Evolutionary conservation across 1,284 basidiomycete species (phyloP), one percentile per base, ranked within the genome.

Genomic region (Phaffia rhodozyma): DNA sequence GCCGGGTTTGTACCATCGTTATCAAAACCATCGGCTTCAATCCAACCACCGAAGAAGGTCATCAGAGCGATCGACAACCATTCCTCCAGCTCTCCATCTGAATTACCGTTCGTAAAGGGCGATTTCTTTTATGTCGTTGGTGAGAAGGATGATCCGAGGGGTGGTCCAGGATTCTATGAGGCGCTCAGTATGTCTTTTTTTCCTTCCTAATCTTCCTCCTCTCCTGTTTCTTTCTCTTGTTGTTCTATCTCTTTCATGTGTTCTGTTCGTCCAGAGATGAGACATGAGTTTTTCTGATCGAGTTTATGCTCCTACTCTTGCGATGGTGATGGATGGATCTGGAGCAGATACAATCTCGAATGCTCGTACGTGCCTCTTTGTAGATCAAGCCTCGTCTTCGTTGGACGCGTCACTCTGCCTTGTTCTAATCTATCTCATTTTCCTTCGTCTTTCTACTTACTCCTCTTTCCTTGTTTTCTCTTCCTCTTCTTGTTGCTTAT

Each of bases 111-210:
- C 74, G 80, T 84, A 69, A 88, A 89, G 76, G 96, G 96, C 67
- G 96, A 99, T 78, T 97, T 97, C 77, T 97, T 97, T 79, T 90
- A 97, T 77, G 93, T 98, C 65, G 80, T 90, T 47, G 83, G 84
- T 67, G 90, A 94, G 78, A 83, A 65, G 56, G 66, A 67, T 58
- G 73, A 77, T 54, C 73, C 79, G 29, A 81, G 78, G 6, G 75
- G 78, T 49, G 70, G 75, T 62, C 73, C 75, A 56, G 74, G 71
- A 23, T 91, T 84, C 83, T 93, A 88, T 71, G 87, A 91, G 73
- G 91, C 87, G 5, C 84, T 91, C 72, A 93, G 76, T 77, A 66
- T 71, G 76, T 76, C 11, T 53, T 34, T 51, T n/a, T 34, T 52
- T 16, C 38, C 13, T 16, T 34, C 9, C 9, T 43, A 43, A 7